Conservation (phyloP, 2,329 filamentous ascomycete genomes). For the Atkinsonella texensis region DNA sequence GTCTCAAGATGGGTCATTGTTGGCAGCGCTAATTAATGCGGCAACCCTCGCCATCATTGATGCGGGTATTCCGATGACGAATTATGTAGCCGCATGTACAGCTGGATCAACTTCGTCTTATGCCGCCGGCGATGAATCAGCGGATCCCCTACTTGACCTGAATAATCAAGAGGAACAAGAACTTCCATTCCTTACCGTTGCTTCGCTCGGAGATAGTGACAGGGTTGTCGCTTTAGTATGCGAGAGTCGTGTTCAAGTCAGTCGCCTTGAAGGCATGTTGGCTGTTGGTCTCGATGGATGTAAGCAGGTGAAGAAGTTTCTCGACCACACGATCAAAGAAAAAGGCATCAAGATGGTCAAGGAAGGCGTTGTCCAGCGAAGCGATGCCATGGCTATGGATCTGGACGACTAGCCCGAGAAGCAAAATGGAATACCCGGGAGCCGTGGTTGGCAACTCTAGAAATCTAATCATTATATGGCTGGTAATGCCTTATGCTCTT, state of each 20-base stretch:
- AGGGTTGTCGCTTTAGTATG: constrained; percentile 69
- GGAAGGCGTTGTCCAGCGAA: constrained; percentile 38
- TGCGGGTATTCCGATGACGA: constrained; percentile 88
- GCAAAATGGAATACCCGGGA: not conserved
- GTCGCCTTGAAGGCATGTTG: constrained; percentile 80
- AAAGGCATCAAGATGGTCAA: constrained; percentile 54
- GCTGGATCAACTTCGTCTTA: constrained; percentile 66
- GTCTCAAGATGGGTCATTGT: constrained; percentile 77
- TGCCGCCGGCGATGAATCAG: constrained; percentile 50
- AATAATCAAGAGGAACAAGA: constrained; percentile 77
- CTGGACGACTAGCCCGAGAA: constrained; percentile 23
- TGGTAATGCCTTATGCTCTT: too few species aligned
- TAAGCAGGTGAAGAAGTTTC: constrained; percentile 66
- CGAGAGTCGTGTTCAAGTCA: constrained; percentile 78
- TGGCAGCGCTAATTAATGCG: constrained; percentile 85
- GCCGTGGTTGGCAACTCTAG: not conserved
- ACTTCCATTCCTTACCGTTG: constrained; percentile 78
- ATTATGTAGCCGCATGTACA: constrained; percentile 81
- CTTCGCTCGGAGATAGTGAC: constrained; percentile 61
- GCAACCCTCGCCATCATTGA: constrained; percentile 85
- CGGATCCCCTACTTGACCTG: constrained; percentile 69
- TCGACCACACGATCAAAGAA: constrained; percentile 68
- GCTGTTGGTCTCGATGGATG: constrained; percentile 88
- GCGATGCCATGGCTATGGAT: constrained; percentile 38
- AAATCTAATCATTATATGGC: too few species aligned